A percentile compares a stretch with the other conserved stretches of the same genome.
phyloP scores from a whole-genome alignment of 768 basidiomycete genomes.

The Russula foetens region DNA sequence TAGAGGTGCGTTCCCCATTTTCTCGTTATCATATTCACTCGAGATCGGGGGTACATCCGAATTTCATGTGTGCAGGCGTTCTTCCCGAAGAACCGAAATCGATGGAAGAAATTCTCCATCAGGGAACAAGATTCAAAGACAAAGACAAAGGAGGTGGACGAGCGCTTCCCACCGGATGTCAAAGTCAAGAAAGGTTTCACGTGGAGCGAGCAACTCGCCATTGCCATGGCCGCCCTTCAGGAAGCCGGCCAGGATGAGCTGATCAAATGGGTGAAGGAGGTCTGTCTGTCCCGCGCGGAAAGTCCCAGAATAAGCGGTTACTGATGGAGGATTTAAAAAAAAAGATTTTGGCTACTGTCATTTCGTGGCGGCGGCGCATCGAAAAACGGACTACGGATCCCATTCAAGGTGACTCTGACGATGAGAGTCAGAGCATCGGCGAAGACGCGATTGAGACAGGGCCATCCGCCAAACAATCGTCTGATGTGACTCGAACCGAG shows the following conservation, averaged over 20 bases:
- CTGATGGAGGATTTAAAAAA: conserved; percentile 5
- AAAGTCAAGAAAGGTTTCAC: conserved; percentile 81
- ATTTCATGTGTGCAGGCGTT: conserved; percentile 46
- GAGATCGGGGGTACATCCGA: not conserved
- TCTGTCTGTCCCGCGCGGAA: conserved; percentile 31
- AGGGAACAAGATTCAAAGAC: conserved; percentile 51
- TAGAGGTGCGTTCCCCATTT: conserved; percentile 51
- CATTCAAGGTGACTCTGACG: conserved; percentile 27
- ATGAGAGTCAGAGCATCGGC: conserved; percentile 28
- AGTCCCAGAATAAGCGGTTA: not conserved
- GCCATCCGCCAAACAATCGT: conserved; percentile 34
- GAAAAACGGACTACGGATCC: conserved; percentile 52
- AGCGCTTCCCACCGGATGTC: conserved; percentile 54
- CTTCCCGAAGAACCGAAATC: conserved; percentile 81
- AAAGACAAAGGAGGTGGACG: conserved; percentile 31
- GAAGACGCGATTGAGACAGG: not conserved
- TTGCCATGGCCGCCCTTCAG: conserved; percentile 66
- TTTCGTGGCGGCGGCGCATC: conserved; percentile 49
- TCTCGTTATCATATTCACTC: not conserved
- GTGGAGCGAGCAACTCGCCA: conserved; percentile 85
- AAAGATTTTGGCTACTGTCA: conserved; percentile 56
- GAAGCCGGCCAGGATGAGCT: conserved; percentile 56
- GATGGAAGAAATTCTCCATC: conserved; percentile 82
- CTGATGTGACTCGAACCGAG: conserved; percentile 59
- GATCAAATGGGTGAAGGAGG: conserved; percentile 77